Conservation (phyloP, 208 protist genomes). For the Acanthamoeba healyi region DNA sequence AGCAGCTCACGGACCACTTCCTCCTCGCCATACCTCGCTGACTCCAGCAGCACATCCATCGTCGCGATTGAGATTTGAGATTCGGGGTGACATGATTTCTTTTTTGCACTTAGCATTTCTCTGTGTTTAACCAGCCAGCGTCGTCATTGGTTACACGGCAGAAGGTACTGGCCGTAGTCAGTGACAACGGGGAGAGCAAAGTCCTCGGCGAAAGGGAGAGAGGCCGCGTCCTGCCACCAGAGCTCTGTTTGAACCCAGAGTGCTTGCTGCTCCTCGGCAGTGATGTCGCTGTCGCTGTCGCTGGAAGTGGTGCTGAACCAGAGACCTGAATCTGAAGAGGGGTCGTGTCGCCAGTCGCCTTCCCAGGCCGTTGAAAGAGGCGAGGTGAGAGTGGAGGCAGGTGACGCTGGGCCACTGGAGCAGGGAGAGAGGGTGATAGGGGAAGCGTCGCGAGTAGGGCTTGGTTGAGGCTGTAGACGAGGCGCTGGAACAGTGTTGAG, state of each 20-base stretch:
- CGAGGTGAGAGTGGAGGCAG: not conserved
- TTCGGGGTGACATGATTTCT: not conserved
- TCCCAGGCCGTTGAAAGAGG: not conserved
- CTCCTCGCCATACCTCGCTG: conserved; percentile 42
- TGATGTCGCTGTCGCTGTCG: not conserved
- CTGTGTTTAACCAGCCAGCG: too few relatives aligned
- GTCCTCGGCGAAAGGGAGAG: too few relatives aligned
- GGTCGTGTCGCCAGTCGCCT: not conserved
- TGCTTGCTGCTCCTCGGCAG: not conserved
- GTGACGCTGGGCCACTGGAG: not conserved
- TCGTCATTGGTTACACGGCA: too few relatives aligned
- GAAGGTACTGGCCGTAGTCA: too few relatives aligned
- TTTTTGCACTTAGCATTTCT: not conserved
- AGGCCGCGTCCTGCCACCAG: too few relatives aligned
- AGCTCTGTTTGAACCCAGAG: not conserved
- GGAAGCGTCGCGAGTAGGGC: too few relatives aligned
- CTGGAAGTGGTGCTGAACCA: not conserved
- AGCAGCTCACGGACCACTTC: conserved; percentile 30
- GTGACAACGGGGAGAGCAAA: too few relatives aligned
- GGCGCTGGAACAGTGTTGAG: too few relatives aligned
- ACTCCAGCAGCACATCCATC: conserved; percentile 26
- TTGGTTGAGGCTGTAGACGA: not conserved
- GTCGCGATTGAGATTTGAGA: not conserved
- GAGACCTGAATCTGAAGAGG: not conserved
- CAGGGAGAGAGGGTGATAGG: not conserved